A percentile compares a stretch with the other conserved stretches of the same genome.
These are phyloP conservation scores for Musa itinerans DNA, from an alignment of 176 grass and related monocot species.

Conservation along the genomic window DNA sequence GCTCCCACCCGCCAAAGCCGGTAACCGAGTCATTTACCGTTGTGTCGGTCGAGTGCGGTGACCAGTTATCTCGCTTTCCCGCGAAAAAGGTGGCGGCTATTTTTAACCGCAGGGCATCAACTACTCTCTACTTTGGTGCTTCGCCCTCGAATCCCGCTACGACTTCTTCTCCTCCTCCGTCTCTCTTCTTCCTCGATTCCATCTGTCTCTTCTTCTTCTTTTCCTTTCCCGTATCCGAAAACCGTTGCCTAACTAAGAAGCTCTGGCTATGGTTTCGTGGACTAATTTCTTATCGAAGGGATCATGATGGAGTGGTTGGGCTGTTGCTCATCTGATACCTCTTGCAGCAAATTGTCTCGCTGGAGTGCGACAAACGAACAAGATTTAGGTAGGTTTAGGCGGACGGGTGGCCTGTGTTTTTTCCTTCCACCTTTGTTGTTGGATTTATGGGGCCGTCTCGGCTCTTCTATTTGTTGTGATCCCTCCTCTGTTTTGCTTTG, in stretches of 20 bases:
- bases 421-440: neutral
- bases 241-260: neutral
- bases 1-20: no score
- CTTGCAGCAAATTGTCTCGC: neutral
- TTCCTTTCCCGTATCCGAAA: no score
- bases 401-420: neutral
- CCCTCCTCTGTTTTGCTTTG: no score
- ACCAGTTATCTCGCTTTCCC: neutral
- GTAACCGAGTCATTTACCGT: neutral
- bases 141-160: neutral
- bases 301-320: neutral
- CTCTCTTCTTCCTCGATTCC: neutral
- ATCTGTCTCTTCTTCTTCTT: no score
- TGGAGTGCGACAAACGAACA: slow-evolving; percentile 61
- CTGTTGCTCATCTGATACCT: neutral
- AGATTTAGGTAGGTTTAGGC: slow-evolving; percentile 63
- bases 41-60: neutral
- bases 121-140: neutral
- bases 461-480: neutral
- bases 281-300: neutral
- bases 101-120: neutral
- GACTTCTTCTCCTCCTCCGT: neutral
- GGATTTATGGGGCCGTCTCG: neutral
- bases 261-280: neutral
- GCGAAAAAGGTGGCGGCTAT: neutral